Base-by-base conservation (phyloP, 768 basidiomycete genomes). In the Mycena maculata region DNA sequence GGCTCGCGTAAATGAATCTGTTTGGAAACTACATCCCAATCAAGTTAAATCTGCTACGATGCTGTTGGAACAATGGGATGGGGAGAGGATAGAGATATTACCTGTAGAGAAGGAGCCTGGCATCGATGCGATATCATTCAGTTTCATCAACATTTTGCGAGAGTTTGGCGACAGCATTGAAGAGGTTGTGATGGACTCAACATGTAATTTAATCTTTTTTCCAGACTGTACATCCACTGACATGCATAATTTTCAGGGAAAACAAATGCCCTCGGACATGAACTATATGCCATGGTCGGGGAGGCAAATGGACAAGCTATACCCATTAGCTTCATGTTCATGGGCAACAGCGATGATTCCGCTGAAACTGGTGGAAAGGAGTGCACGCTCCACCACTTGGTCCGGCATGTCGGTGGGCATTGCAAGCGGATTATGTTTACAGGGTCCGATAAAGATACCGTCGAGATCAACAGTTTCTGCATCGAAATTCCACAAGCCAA, bases 381-480 rank as follows among this genome's bases (percentile, higher is more conserved):
- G 4, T 25, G 25, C 7, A 56, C 39, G 54, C 54, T 56, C 22
- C 15, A n/a, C 6, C 10, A 41, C 30, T 36, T 56, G 3, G 25
- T 56, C 2, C 15, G 27, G 10, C 22, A 28, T 38, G 25, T 56
- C 6, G 12, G 10, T 20, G 15, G 28, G 27, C 33, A 20, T 11
- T 56, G 39, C 18, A 25, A 38, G 3, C 16, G 28, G 4, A 56
- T 56, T 20, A 16, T 18, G 23, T 56, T 56, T 30, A 22, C 25
- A 4, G 12, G 22, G 5, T 71, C 74, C 0, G 76, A 79, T 62
- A 79, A 79, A 56, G 75, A 78, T 30, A 56, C 54, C 39, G 52
- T 74, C 0, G 78, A 79, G 45, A 79, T 80, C 45, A 71, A 71
- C 54, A 74, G 74, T 1, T 65, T 76, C 4, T 57, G 60, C 0